These are phyloP conservation scores for Colletotrichum spinosum DNA, from an alignment of 2,329 filamentous ascomycete species.

Conservation along the genomic window DNA sequence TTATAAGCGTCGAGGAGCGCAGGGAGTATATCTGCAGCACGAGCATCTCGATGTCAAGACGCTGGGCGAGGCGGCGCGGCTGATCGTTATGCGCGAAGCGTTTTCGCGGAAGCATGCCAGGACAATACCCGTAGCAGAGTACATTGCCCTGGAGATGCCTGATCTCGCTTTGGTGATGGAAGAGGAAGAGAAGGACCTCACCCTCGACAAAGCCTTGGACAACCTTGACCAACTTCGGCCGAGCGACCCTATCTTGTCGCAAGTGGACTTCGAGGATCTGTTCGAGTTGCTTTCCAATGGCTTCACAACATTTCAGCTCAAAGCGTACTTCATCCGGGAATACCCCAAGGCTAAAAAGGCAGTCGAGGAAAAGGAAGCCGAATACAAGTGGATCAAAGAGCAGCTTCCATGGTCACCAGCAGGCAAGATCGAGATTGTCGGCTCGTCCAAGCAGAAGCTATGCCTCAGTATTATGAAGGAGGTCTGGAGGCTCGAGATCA, in stretches of 20 bases:
- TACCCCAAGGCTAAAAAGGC: conserved; percentile 10
- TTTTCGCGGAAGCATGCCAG: conserved; percentile 33
- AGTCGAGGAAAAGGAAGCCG: conserved; percentile 20
- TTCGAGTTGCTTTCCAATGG: conserved; percentile 52
- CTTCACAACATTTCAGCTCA: conserved; percentile 61
- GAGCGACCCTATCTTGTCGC: conserved; percentile 49
- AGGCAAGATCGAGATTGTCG: conserved; percentile 21
- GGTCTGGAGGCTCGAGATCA: conserved; percentile 62
- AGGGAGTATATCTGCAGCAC: conserved; percentile 22
- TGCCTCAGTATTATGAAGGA: conserved; percentile 58
- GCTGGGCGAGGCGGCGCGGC: conserved; percentile 54
- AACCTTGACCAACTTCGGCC: conserved; percentile 65
- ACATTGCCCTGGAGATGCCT: conserved; percentile 14
- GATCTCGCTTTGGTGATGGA: conserved; percentile 49
- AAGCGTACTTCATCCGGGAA: conserved; percentile 50
- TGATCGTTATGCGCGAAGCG: conserved; percentile 59
- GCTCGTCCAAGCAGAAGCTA: conserved; percentile 53
- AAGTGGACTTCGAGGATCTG: conserved; percentile 56
- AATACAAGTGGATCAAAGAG: conserved; percentile 56
- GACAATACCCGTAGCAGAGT: conserved; percentile 22
- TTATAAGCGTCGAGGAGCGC: conserved; percentile 10
- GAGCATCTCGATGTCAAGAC: conserved; percentile 45
- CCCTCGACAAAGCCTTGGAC: conserved; percentile 50
- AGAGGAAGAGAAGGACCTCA: conserved; percentile 42
- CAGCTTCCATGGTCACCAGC: conserved; percentile 56